A percentile compares a stretch with the other conserved stretches of the same genome.
phyloP scores from a whole-genome alignment of 2,329 filamentous ascomycete genomes.

The Colletotrichum sp. region DNA sequence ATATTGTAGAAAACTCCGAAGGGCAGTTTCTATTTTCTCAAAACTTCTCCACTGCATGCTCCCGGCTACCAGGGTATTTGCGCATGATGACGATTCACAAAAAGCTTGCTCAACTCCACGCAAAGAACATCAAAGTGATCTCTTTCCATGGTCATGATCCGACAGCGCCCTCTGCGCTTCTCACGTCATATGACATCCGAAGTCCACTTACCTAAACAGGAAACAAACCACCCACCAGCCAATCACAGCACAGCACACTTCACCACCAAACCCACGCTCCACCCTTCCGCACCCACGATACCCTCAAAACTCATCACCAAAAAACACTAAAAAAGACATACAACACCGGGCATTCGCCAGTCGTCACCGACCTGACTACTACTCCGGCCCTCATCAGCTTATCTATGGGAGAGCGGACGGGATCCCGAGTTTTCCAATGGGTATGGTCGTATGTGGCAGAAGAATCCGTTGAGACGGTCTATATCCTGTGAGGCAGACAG shows the following conservation, averaged over 20 bases:
- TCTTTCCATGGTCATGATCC: not conserved
- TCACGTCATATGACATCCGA: not conserved
- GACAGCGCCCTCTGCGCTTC: not conserved
- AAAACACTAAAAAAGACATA: not conserved
- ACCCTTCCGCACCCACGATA: not conserved
- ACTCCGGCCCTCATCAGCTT: not conserved
- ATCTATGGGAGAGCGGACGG: not conserved
- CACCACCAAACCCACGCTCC: not conserved
- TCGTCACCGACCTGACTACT: not conserved
- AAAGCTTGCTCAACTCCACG: not conserved
- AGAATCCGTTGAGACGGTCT: not conserved
- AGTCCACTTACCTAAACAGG: not conserved
- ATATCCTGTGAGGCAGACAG: not conserved
- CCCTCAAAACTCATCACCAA: not conserved
- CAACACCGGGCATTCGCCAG: not conserved
- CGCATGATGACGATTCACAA: not conserved
- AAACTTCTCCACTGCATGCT: no score
- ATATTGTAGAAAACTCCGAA: no score
- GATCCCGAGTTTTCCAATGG: not conserved
- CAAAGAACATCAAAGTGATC: not conserved
- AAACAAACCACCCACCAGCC: not conserved
- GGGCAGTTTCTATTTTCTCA: no score
- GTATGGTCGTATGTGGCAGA: not conserved
- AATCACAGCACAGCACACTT: not conserved
- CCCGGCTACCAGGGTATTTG: not conserved